Conservation (phyloP, 2,329 filamentous ascomycete genomes). For the Alternaria rosae region DNA sequence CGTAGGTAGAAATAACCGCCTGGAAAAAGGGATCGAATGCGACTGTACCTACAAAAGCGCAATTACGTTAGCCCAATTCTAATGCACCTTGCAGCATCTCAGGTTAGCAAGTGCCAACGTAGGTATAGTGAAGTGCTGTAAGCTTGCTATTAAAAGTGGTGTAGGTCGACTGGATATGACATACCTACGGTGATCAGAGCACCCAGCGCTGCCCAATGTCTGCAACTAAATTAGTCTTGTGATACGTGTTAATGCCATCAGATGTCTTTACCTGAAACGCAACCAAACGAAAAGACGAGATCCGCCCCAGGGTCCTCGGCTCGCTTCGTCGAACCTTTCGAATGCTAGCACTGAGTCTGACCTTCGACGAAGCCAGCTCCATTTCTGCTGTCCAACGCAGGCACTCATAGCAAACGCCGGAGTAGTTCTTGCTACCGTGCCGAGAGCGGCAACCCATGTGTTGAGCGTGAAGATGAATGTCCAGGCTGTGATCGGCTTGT, state of each 20-base stretch:
- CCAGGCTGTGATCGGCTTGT: conserved; percentile 12
- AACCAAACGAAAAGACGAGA: conserved; percentile 17
- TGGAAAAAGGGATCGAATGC: conserved; percentile 3
- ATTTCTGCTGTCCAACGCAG: conserved; percentile 24
- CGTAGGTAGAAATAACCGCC: not conserved
- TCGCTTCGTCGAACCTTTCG: conserved; percentile 23
- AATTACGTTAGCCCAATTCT: not conserved
- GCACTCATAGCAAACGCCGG: conserved; percentile 21
- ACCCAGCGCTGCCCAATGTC: conserved; percentile 1
- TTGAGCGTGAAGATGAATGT: conserved; percentile 13
- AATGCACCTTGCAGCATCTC: not conserved
- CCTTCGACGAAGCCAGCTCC: conserved; percentile 14
- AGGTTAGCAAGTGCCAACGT: not conserved
- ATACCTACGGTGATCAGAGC: not conserved
- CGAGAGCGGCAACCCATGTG: conserved; percentile 14
- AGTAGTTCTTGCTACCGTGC: conserved; percentile 14
- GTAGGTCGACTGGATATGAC: not conserved
- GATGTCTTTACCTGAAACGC: not conserved
- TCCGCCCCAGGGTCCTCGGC: conserved; percentile 19
- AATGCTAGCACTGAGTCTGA: conserved; percentile 8
- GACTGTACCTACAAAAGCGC: not conserved
- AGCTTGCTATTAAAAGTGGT: not conserved
- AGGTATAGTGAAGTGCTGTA: not conserved
- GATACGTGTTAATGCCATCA: accelerated
- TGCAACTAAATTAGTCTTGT: not conserved